A percentile compares a stretch with the other conserved stretches of the same genome.
Conservation (phyloP, 768 basidiomycete genomes). For the Lentinula edodes region DNA sequence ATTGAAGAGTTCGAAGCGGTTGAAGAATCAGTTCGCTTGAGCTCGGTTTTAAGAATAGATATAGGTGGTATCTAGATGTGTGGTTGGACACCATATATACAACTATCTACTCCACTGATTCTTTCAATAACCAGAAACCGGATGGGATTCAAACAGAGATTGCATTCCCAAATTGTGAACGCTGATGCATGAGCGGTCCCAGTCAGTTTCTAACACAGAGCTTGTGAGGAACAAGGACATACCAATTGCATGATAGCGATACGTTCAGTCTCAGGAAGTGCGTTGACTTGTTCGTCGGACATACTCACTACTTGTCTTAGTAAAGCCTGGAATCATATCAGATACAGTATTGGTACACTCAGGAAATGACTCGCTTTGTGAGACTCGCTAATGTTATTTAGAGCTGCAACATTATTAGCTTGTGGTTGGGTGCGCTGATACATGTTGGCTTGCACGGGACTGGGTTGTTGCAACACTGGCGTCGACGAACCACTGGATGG, state of each 20-base stretch:
- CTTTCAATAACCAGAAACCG: not conserved
- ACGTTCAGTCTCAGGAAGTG: conserved; percentile 72
- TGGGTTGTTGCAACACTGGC: conserved; percentile 1
- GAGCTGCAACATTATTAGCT: not conserved
- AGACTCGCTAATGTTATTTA: conserved; percentile 1
- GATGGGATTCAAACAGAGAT: not conserved
- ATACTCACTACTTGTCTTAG: conserved; percentile 81
- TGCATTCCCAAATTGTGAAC: conserved; percentile 3
- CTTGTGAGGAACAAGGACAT: conserved; percentile 8
- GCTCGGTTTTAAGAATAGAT: not conserved
- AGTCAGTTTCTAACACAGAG: not conserved
- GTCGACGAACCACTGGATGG: not conserved
- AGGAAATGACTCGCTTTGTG: not conserved
- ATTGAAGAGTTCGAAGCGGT: conserved; percentile 53
- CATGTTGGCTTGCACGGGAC: not conserved
- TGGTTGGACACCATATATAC: not conserved
- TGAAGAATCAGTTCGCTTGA: conserved; percentile 37
- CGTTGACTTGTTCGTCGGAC: conserved; percentile 78
- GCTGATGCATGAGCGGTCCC: not conserved
- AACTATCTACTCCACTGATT: not conserved
- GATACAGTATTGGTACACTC: not conserved
- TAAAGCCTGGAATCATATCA: conserved; percentile 49
- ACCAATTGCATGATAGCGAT: conserved; percentile 80
- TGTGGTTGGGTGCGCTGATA: not conserved
- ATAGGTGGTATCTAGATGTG: not conserved